A percentile compares a stretch with the other conserved stretches of the same genome.
Evolutionary conservation across 352 stramenopile genomes (phyloP).

Genomic region (Phytophthora ohioensis): DNA sequence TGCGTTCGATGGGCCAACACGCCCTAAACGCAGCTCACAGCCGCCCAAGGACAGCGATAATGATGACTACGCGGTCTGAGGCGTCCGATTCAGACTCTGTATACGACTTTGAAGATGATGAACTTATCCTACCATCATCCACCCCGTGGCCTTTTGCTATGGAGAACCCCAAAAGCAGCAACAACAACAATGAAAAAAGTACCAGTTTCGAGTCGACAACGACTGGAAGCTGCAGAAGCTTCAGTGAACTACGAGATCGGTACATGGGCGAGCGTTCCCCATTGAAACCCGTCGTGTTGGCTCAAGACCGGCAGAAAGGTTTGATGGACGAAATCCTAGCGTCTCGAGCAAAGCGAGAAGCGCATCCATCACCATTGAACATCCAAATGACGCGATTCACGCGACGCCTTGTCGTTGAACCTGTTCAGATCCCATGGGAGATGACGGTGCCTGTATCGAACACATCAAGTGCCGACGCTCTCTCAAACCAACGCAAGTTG

Average conservation of each 20-base stretch:
- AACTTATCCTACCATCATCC: conserved; percentile 57
- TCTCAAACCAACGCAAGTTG: conserved; percentile 63
- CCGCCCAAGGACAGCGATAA: conserved; percentile 28
- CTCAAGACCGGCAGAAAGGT: conserved; percentile 38
- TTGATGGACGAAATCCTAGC: conserved; percentile 34
- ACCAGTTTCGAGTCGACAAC: conserved; percentile 7
- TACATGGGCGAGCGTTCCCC: conserved; percentile 42
- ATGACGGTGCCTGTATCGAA: conserved; percentile 60
- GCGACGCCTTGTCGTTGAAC: conserved; percentile 50
- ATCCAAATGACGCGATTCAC: conserved; percentile 46
- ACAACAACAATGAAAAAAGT: conserved; percentile 19
- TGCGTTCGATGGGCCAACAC: conserved; percentile 28
- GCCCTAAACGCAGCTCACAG: conserved; percentile 10
- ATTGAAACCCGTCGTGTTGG: conserved; percentile 34
- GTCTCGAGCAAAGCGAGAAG: conserved; percentile 21
- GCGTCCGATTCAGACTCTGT: conserved; percentile 61
- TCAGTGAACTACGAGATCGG: conserved; percentile 35
- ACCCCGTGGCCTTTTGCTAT: conserved; percentile 48
- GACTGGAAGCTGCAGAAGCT: conserved; percentile 28
- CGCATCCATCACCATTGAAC: conserved; percentile 11
- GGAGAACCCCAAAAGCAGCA: conserved; percentile 15
- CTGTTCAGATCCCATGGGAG: conserved; percentile 75
- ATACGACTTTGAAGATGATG: conserved; percentile 72
- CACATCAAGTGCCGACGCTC: conserved; percentile 14
- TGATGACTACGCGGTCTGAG: conserved; percentile 53